Evolutionary conservation across 805 yeast species (phyloP), one percentile per base, ranked within the genome.

Genomic region (Kodamaea jinghongensis): DNA sequence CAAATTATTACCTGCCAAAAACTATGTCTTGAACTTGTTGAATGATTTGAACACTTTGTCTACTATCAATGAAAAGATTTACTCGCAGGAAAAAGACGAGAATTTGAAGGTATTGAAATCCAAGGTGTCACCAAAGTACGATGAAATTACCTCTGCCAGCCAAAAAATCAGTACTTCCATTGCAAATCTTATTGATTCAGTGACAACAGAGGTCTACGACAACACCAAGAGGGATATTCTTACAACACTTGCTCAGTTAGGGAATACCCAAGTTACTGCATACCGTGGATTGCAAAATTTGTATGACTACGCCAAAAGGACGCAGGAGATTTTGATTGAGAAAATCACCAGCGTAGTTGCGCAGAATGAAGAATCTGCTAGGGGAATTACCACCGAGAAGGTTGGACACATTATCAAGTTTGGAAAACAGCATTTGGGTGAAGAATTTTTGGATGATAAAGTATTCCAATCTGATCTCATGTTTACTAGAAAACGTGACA

Each of bases 1-100:
- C 0, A 93, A 93, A 57, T 68, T 93, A 10, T 75, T 87, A 26
- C 99, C 99, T 0, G 98, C 96, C 0, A 88, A 89, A 55, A 90
- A 83, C n/a, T 93, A 85, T 51, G 63, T 91, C 20, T 45, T 71
- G 13, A 91, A 89, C 51, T 55, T 90, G 9, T 72, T 86, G 30
- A 59, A 60, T 15, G 99, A 93, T 53, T 54, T 91, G 29, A 65
- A 67, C 36, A 61, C 65, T 1, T 67, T 93, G 14, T 73, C 95
- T 0, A 62, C 70, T 7, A 62, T 76, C n/a, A 93, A 90, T 56
- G 71, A 78, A 36, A 60, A 70, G n/a, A 63, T 76, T 10, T 75
- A 80, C 47, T 49, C 61, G 10, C 61, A 67, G 17, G 86, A 80
- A 41, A 73, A 71, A 36, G 70, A 70, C 3, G 60, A 67, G 25